phyloP scores from a whole-genome alignment of 2,329 filamentous ascomycete species.

The Arachnopeziza araneosa region DNA sequence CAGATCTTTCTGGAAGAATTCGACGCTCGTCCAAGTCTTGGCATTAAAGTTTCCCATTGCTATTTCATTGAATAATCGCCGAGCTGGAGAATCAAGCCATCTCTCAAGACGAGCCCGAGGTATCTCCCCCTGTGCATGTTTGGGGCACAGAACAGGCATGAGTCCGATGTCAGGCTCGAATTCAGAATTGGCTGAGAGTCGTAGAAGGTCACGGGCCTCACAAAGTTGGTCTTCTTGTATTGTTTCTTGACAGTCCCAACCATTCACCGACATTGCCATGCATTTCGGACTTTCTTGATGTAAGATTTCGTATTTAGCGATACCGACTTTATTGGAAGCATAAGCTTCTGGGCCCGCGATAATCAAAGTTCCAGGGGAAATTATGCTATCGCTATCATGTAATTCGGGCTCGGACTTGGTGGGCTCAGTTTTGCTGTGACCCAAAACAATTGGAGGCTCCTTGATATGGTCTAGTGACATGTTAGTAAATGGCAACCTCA shows the following conservation, averaged over 20 bases:
- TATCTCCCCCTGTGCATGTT: constrained; percentile 4
- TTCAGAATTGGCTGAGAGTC: background rate
- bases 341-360: background rate
- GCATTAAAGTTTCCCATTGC: constrained; percentile 7
- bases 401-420: too few species aligned
- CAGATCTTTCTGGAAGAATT: constrained; percentile 1
- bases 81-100: constrained; percentile 3
- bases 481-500: too few species aligned
- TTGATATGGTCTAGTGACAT: too few species aligned
- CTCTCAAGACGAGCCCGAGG: constrained; percentile 4
- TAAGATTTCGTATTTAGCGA: constrained; percentile 9
- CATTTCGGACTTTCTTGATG: constrained; percentile 6
- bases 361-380: too few species aligned
- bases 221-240: background rate
- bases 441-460: too few species aligned
- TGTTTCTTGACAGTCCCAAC: constrained; percentile 3
- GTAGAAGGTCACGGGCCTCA: constrained; percentile 2
- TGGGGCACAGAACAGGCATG: constrained; percentile 7
- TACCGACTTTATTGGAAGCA: constrained; percentile 7
- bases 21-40: constrained; percentile 1
- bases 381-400: too few species aligned
- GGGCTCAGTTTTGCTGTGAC: too few species aligned
- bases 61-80: constrained; percentile 8
- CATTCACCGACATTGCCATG: constrained; percentile 8
- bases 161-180: background rate